These are phyloP conservation scores for Daldinia childiae DNA, from an alignment of 495 filamentous ascomycete species.

Conservation along the genomic window DNA sequence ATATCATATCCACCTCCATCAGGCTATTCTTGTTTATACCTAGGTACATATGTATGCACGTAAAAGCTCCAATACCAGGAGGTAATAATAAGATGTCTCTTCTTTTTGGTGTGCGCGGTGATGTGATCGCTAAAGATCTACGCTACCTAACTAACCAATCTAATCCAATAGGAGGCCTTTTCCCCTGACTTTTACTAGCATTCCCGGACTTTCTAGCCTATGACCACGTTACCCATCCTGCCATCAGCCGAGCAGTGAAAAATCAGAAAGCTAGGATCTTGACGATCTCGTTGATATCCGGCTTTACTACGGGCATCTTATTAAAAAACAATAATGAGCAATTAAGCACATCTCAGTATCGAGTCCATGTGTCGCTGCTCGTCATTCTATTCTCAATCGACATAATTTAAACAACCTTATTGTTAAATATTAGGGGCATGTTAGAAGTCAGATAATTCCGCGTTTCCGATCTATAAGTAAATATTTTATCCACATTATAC, in stretches of 20 bases:
- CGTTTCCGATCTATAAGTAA: slow-evolving; percentile 2
- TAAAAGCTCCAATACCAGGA: slow-evolving; percentile 10
- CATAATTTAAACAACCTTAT: not conserved
- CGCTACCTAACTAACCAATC: slow-evolving; percentile 11
- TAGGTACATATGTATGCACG: not conserved
- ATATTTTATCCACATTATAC: slow-evolving; percentile 19
- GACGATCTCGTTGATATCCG: not conserved
- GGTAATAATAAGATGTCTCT: slow-evolving; percentile 8
- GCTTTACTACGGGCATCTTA: slow-evolving; percentile 26
- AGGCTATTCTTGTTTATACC: slow-evolving; percentile 6
- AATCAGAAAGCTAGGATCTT: not conserved
- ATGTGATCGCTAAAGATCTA: slow-evolving; percentile 38
- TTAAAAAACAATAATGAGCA: not conserved
- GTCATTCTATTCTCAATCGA: not conserved
- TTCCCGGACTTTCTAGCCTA: slow-evolving; percentile 13
- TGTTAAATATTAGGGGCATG: not conserved
- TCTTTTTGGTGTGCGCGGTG: slow-evolving; percentile 15
- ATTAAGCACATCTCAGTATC: not conserved
- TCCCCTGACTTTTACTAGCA: slow-evolving; percentile 20
- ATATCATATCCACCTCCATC: slow-evolving; percentile 3
- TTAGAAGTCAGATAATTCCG: not conserved
- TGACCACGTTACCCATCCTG: not conserved
- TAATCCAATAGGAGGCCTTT: slow-evolving; percentile 23
- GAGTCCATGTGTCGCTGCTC: slow-evolving; percentile 7
- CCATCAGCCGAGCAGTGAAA: slow-evolving; percentile 23